Conservation (phyloP, 192 early-diverging fungal genomes). For the Linnemannia hyalina region DNA sequence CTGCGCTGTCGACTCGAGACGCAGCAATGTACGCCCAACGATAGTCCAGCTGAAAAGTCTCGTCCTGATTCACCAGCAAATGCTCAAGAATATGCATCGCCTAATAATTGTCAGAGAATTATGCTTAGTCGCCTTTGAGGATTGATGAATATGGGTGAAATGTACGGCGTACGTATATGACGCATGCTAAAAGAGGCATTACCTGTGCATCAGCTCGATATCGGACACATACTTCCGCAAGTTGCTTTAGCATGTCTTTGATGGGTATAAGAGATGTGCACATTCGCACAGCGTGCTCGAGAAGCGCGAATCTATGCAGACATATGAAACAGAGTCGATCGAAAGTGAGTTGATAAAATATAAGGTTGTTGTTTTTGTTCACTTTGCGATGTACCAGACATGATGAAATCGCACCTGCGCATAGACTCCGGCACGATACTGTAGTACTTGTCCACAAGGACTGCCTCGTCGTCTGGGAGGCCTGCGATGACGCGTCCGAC, state of each 20-base stretch:
- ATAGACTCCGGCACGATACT: slow-evolving; percentile 30
- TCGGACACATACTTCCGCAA: slow-evolving; percentile 26
- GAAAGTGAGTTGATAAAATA: background rate
- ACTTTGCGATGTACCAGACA: background rate
- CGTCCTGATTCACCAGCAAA: slow-evolving; percentile 13
- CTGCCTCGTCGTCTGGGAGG: slow-evolving; percentile 10
- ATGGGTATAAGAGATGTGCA: slow-evolving; percentile 29
- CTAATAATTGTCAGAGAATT: slow-evolving; percentile 2
- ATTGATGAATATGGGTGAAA: too few species aligned
- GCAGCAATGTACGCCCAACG: slow-evolving; percentile 35
- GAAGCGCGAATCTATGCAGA: slow-evolving; percentile 33
- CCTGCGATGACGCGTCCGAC: slow-evolving; percentile 25
- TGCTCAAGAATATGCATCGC: slow-evolving; percentile 24
- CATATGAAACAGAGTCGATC: background rate
- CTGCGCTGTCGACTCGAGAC: slow-evolving; percentile 9
- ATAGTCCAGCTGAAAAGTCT: slow-evolving; percentile 28
- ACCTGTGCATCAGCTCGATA: slow-evolving; percentile 36
- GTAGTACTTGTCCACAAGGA: slow-evolving; percentile 29
- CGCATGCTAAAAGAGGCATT: background rate
- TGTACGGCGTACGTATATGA: background rate
- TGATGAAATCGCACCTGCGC: slow-evolving; percentile 20
- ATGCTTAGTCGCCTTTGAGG: background rate
- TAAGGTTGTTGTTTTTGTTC: background rate
- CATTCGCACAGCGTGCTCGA: slow-evolving; percentile 32
- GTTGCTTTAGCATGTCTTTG: slow-evolving; percentile 22